Evolutionary conservation across 2,329 filamentous ascomycete genomes (phyloP).

Genomic region (Xenoacremonium recifei): DNA sequence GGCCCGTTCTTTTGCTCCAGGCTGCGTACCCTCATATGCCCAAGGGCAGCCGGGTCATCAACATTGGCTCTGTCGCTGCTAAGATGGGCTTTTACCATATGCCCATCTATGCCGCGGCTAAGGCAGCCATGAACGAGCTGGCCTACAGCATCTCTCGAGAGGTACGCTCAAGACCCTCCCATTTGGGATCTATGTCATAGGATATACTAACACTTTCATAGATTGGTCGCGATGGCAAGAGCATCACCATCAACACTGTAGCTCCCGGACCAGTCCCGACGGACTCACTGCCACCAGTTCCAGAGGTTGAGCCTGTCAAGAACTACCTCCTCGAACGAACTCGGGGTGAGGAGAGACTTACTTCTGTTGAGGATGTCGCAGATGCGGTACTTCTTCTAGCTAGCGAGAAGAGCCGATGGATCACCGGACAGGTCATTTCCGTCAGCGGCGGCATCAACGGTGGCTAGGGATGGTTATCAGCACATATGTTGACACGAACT

Average conservation of each 20-base stretch:
- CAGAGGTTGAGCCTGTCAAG: slow-evolving; percentile 7
- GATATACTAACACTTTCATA: neutral
- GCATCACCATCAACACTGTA: slow-evolving; percentile 37
- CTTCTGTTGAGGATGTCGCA: slow-evolving; percentile 6
- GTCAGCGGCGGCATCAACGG: slow-evolving; percentile 16
- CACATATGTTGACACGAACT: too few species aligned
- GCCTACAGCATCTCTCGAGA: slow-evolving; percentile 29
- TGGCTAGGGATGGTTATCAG: neutral
- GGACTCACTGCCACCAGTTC: slow-evolving; percentile 21
- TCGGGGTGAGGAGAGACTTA: slow-evolving; percentile 24
- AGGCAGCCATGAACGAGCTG: slow-evolving; percentile 32
- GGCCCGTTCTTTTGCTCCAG: slow-evolving; percentile 31
- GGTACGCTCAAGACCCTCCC: slow-evolving; percentile 15
- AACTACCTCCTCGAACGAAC: slow-evolving; percentile 21
- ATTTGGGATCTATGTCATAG: neutral
- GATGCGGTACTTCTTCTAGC: slow-evolving; percentile 11
- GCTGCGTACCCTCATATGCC: slow-evolving; percentile 33
- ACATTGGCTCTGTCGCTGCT: slow-evolving; percentile 18
- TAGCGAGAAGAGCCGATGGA: slow-evolving; percentile 17
- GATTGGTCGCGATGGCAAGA: slow-evolving; percentile 12
- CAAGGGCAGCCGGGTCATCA: slow-evolving; percentile 18
- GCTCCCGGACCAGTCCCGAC: slow-evolving; percentile 36
- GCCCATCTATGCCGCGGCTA: slow-evolving; percentile 18
- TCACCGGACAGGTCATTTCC: slow-evolving; percentile 17
- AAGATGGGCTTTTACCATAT: slow-evolving; percentile 8